Evolutionary conservation across 441 rosid genomes (phyloP).

Genomic region (Hura crepitans): DNA sequence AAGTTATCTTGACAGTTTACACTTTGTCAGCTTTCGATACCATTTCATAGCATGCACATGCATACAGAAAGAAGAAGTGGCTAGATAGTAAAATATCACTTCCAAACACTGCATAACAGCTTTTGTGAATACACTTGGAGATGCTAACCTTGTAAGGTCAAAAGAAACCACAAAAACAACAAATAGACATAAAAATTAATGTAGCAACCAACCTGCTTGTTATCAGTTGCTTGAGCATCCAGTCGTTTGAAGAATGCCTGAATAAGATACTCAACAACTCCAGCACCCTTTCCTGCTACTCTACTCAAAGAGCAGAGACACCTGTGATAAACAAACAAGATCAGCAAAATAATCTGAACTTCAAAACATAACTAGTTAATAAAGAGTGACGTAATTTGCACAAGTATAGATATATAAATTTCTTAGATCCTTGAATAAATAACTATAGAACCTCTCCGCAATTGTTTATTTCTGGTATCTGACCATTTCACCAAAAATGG

Average conservation of each 20-base stretch:
- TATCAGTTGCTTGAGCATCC: slow-evolving; percentile 68
- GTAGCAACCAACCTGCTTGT: slow-evolving; percentile 71
- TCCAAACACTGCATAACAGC: not conserved
- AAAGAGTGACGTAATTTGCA: not conserved
- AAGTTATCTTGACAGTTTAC: not conserved
- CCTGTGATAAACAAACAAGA: slow-evolving; percentile 44
- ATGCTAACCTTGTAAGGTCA: not conserved
- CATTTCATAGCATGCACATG: not conserved
- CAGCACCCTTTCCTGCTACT: slow-evolving; percentile 71
- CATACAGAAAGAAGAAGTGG: not conserved
- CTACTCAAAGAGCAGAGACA: slow-evolving; percentile 88
- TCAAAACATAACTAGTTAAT: not conserved
- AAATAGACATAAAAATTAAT: not conserved
- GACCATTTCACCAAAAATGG: not conserved
- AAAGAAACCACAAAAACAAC: not conserved
- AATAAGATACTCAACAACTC: slow-evolving; percentile 76
- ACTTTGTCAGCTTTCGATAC: slow-evolving; percentile 2
- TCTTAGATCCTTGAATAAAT: not conserved
- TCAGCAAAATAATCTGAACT: slow-evolving; percentile 19
- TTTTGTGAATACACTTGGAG: not conserved
- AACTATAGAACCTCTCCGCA: not conserved
- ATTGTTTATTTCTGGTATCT: not conserved
- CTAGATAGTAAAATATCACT: not conserved
- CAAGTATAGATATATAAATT: not conserved
- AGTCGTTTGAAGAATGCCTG: slow-evolving; percentile 82